A percentile compares a stretch with the other conserved stretches of the same genome.
These are phyloP conservation scores for Paraleonurus japonicus DNA, from an alignment of 257 asterid species.

Conservation along the genomic window DNA sequence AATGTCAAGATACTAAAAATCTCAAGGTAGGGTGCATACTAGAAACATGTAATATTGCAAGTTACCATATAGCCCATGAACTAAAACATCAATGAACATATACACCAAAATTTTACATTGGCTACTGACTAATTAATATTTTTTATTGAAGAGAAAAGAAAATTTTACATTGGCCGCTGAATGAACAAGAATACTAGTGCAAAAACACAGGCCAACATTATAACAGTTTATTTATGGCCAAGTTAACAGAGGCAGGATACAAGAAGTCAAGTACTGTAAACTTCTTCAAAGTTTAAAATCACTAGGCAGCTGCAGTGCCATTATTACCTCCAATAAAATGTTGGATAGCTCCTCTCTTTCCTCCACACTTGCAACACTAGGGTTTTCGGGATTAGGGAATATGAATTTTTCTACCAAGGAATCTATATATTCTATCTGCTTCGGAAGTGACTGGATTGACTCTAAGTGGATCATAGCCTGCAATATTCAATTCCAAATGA, in stretches of 20 bases:
- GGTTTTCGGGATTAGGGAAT: conserved; percentile 50
- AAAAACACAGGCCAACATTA: neutral
- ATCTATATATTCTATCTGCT: conserved; percentile 74
- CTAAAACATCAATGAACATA: neutral
- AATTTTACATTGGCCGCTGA: neutral
- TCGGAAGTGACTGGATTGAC: conserved; percentile 87
- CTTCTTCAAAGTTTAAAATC: neutral
- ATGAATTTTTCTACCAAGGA: conserved; percentile 76
- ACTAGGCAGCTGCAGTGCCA: neutral
- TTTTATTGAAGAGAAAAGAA: no score
- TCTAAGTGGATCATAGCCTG: conserved; percentile 97
- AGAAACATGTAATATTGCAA: neutral
- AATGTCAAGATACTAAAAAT: neutral
- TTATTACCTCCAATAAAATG: conserved; percentile 86
- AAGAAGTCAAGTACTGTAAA: neutral
- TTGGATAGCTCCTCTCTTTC: conserved; percentile 93
- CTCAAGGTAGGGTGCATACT: neutral
- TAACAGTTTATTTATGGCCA: neutral
- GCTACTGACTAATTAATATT: no score
- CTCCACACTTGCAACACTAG: conserved; percentile 58
- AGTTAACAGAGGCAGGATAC: neutral
- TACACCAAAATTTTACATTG: no score
- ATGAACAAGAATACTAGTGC: neutral
- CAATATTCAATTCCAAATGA: conserved; percentile 26
- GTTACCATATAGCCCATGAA: neutral